Percentiles rank a stretch among this genome's conserved stretches.
Evolutionary conservation across 306 rosid genomes (phyloP).

Genomic region (Casuarina glauca): DNA sequence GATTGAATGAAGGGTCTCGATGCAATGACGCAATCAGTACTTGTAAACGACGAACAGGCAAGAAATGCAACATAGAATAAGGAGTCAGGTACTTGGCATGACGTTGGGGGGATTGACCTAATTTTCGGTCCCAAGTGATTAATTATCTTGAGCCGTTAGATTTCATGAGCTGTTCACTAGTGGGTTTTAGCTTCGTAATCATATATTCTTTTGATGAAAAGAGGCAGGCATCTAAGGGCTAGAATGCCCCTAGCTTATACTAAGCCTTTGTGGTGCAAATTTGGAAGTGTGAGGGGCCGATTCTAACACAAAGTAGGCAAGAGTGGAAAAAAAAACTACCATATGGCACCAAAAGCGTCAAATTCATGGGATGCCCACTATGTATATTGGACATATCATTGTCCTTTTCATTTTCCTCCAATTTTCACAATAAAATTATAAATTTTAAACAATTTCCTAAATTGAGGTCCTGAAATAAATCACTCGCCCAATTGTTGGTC

Average conservation of each 20-base stretch:
- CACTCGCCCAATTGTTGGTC: too few species aligned
- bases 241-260: conserved; percentile 7
- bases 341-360: conserved; percentile 50
- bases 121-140: background rate
- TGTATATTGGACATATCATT: conserved; percentile 45
- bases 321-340: conserved; percentile 15
- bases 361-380: conserved; percentile 73
- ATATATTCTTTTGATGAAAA: conserved; percentile 22
- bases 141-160: conserved; percentile 26
- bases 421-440: too few species aligned
- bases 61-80: conserved; percentile 21
- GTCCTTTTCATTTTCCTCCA: conserved; percentile 13
- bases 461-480: background rate
- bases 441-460: too few species aligned
- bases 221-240: conserved; percentile 27
- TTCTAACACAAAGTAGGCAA: conserved; percentile 21
- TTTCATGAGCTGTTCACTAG: conserved; percentile 22
- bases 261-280: conserved; percentile 25
- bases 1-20: conserved; percentile 19
- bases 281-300: conserved; percentile 35
- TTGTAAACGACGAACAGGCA: conserved; percentile 15
- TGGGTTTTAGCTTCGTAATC: conserved; percentile 19
- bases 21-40: conserved; percentile 25
- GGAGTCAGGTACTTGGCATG: conserved; percentile 21
- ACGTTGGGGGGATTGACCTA: conserved; percentile 25